Evolutionary conservation across 768 basidiomycete genomes (phyloP).

Genomic region (Boletus vermiculosoides): DNA sequence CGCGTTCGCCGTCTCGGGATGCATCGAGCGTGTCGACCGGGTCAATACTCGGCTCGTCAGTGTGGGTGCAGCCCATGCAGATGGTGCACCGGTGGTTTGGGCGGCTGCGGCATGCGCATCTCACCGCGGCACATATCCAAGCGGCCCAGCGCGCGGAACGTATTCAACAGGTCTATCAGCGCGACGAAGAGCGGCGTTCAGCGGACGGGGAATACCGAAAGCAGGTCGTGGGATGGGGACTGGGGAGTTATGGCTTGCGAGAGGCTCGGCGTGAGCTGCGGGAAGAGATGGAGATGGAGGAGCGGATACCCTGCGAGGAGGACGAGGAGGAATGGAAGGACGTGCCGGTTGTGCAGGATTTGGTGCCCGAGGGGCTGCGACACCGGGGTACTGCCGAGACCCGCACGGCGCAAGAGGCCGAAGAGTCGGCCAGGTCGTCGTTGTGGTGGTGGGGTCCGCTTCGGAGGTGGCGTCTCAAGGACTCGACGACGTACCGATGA

Average conservation of each 20-base stretch:
- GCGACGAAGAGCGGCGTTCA: slow-evolving; percentile 27
- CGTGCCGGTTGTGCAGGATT: background rate
- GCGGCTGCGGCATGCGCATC: slow-evolving; percentile 66
- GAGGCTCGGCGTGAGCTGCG: slow-evolving; percentile 33
- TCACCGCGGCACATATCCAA: slow-evolving; percentile 66
- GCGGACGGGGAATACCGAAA: slow-evolving; percentile 26
- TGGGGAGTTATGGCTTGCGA: slow-evolving; percentile 64
- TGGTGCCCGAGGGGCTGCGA: slow-evolving; percentile 4
- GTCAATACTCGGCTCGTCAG: background rate
- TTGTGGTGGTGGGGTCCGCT: slow-evolving; percentile 85
- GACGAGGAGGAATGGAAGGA: slow-evolving; percentile 29
- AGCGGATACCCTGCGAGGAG: slow-evolving; percentile 1
- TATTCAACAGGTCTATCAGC: slow-evolving; percentile 58
- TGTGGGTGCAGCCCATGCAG: slow-evolving; percentile 13
- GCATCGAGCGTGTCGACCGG: slow-evolving; percentile 1
- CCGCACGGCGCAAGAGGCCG: slow-evolving; percentile 1
- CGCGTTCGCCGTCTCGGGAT: slow-evolving; percentile 12
- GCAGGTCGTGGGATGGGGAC: slow-evolving; percentile 59
- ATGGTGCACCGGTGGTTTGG: slow-evolving; percentile 55
- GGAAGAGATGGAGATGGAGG: slow-evolving; percentile 13
- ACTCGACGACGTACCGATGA: slow-evolving; percentile 65
- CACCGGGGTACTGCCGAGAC: background rate
- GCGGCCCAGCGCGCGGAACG: slow-evolving; percentile 66
- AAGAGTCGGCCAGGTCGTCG: slow-evolving; percentile 35
- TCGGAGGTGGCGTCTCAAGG: slow-evolving; percentile 69